These are phyloP conservation scores for Puccinia novopanici DNA, from an alignment of 1,284 basidiomycete genomes.

Conservation along the genomic window DNA sequence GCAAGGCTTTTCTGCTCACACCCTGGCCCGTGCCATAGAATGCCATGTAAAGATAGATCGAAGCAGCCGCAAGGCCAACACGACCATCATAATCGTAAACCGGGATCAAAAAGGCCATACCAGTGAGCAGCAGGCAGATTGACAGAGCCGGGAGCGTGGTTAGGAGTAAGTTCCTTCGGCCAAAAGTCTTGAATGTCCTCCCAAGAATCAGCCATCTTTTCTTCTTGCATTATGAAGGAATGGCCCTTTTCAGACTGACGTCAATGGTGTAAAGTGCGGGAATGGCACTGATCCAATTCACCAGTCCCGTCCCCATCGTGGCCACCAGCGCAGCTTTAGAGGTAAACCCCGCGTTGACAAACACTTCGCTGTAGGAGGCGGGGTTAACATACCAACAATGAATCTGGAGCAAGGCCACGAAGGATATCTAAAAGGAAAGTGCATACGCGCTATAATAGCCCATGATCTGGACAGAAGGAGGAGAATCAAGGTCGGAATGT, in stretches of 20 bases:
- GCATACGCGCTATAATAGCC: conserved; percentile 61
- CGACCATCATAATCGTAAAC: conserved; percentile 74
- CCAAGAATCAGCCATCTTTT: too few species aligned
- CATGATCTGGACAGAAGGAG: conserved; percentile 63
- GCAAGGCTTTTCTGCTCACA: conserved; percentile 71
- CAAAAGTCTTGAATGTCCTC: too few species aligned
- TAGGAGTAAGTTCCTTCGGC: conserved; percentile 66
- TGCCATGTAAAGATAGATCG: conserved; percentile 60
- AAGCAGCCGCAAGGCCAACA: conserved; percentile 65
- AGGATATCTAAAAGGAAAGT: not conserved
- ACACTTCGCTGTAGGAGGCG: conserved; percentile 62
- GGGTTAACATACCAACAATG: too few species aligned
- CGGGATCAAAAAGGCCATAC: conserved; percentile 63
- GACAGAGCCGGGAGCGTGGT: conserved; percentile 72
- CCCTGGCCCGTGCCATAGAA: conserved; percentile 69
- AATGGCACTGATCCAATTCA: conserved; percentile 65
- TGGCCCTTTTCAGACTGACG: too few species aligned
- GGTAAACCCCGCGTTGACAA: conserved; percentile 65
- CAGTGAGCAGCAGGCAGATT: conserved; percentile 67
- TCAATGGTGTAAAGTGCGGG: conserved; percentile 58
- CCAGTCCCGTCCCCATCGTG: conserved; percentile 68
- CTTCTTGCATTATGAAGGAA: too few species aligned
- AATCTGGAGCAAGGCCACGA: not conserved
- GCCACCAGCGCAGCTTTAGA: conserved; percentile 65
- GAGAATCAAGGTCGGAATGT: conserved; percentile 57